Conservation (phyloP, 768 basidiomycete species). For the Kondoa malvinella region DNA sequence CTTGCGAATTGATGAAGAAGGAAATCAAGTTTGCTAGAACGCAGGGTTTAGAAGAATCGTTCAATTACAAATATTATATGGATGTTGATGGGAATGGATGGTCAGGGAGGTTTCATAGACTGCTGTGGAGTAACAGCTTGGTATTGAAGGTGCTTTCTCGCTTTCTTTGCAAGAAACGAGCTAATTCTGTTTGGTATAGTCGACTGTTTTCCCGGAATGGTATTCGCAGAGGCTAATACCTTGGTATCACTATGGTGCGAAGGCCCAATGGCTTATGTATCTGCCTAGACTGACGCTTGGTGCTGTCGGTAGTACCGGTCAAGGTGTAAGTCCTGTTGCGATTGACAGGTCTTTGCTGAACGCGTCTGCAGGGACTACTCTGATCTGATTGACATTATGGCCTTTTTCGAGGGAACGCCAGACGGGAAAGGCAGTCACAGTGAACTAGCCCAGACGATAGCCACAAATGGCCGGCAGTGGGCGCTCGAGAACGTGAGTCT, state of each 20-base stretch:
- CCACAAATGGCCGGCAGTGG: slow-evolving; percentile 20
- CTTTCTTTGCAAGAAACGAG: slow-evolving; percentile 44
- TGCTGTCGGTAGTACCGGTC: slow-evolving; percentile 9
- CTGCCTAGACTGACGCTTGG: neutral
- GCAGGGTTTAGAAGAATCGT: slow-evolving; percentile 14
- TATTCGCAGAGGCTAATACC: slow-evolving; percentile 24
- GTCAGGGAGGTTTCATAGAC: slow-evolving; percentile 44
- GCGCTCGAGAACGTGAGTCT: slow-evolving; percentile 15
- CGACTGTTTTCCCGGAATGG: slow-evolving; percentile 26
- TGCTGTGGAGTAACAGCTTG: slow-evolving; percentile 65
- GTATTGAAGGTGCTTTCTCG: slow-evolving; percentile 46
- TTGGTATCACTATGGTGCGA: slow-evolving; percentile 11
- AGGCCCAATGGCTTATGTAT: neutral
- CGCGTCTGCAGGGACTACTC: slow-evolving; percentile 26
- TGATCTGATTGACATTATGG: slow-evolving; percentile 23
- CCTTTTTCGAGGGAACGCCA: slow-evolving; percentile 23
- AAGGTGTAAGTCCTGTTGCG: slow-evolving; percentile 6
- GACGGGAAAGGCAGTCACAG: slow-evolving; percentile 22
- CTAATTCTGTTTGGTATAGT: slow-evolving; percentile 16
- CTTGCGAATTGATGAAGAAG: slow-evolving; percentile 28
- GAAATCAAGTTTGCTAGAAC: slow-evolving; percentile 46
- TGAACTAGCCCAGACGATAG: slow-evolving; percentile 17
- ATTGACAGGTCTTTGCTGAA: slow-evolving; percentile 13
- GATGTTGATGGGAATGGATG: slow-evolving; percentile 94
- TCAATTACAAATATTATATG: slow-evolving; percentile 47